These are phyloP conservation scores for Pseudozyma tsukubaensis DNA, from an alignment of 1,284 basidiomycete genomes.

Conservation along the genomic window DNA sequence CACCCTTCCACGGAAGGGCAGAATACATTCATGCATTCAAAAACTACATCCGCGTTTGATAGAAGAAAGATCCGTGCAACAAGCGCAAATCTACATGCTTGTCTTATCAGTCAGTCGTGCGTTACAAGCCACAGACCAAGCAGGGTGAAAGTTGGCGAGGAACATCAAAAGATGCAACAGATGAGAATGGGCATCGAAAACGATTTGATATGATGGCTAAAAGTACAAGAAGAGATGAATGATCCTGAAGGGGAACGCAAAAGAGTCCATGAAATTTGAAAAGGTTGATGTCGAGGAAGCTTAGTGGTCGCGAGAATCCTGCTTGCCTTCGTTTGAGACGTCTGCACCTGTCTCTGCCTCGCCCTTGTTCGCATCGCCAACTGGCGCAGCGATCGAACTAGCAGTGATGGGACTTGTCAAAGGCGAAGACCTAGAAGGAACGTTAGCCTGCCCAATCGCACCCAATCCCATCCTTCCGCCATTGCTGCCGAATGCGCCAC, in stretches of 20 bases:
- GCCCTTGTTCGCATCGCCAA: neutral
- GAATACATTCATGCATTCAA: too few species aligned
- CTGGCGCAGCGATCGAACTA: neutral
- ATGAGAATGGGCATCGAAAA: too few species aligned
- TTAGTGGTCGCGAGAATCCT: too few species aligned
- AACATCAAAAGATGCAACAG: neutral
- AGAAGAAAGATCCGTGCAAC: too few species aligned
- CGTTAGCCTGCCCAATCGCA: constrained; percentile 23
- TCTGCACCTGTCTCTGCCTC: too few species aligned
- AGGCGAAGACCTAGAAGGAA: constrained; percentile 14
- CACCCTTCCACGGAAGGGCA: too few species aligned
- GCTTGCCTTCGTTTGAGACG: neutral
- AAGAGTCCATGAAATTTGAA: neutral
- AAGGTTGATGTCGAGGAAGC: neutral
- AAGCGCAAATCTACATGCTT: too few species aligned
- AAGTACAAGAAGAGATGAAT: constrained; percentile 21
- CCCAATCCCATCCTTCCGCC: constrained; percentile 20
- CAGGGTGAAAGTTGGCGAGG: neutral
- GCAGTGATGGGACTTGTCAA: constrained; percentile 10
- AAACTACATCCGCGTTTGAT: too few species aligned
- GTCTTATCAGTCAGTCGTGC: too few species aligned
- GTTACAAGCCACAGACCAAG: too few species aligned
- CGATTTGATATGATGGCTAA: constrained; percentile 11
- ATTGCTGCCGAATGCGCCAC: constrained; percentile 11
- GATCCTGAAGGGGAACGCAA: too few species aligned